Base-by-base conservation (phyloP, 768 basidiomycete species). In the Mycena alexandri region DNA sequence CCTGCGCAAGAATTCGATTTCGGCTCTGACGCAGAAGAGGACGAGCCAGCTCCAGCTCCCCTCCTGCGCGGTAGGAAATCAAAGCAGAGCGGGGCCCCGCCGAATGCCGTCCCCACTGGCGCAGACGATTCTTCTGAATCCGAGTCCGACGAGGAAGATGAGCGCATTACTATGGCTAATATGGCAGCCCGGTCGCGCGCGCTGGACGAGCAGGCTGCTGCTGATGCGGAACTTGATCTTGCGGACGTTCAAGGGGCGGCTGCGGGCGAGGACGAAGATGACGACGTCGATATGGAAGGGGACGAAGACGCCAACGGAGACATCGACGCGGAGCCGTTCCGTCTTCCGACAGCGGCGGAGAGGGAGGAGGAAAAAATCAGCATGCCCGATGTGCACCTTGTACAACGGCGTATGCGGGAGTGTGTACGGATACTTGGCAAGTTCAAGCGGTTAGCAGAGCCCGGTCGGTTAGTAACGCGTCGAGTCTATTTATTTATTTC, bases 181-280 rank as follows among this genome's bases (percentile, higher is more conserved):
- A 93, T 95, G 86, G 94, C 92, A 69, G 87, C 89, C 42, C 89
- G 89, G 29, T 95, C 94, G 50, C 88, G 88, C 61, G 92, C 92
- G 57, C 78, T 95, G 55, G 94, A 95, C 71, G 89, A 84, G 22
- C 80, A 85, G 70, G 89, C 88, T 8, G 85, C 84, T 25, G 87
- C 80, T 13, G 92, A 94, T 63, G 93, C 90, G 3, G 87, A 87
- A 74, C 80, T 93, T 29, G 92, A 92, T 72, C 76, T 83, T 0
- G 86, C 89, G 72, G 93, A 94, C 72, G 76, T 89, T 55, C 88
- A 87, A 68, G 79, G 83, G 55, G 90, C 85, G 0, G 89, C 80
- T 19, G 75, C 80, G 13, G 85, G 71, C 11, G 87, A 84, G 0
- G 85, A 83, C 1, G 83, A 80, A 6, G 85, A 86, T 21, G 72